phyloP scores from a whole-genome alignment of 164 flowering plant species.

The Chimonanthus praecox region DNA sequence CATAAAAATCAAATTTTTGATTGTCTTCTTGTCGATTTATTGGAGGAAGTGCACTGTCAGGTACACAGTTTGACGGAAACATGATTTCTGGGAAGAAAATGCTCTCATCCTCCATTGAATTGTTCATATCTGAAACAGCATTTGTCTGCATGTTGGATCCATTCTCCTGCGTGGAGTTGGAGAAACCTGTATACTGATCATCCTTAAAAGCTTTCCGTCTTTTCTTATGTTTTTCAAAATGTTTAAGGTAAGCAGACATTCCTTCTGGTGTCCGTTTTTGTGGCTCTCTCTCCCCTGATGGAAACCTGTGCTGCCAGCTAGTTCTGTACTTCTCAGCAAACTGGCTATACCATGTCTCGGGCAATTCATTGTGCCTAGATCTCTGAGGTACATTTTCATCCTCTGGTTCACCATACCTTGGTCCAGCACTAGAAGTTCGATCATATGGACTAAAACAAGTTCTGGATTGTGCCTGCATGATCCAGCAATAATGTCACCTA shows the following conservation, averaged over 20 bases:
- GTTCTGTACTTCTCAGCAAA: conserved; percentile 61
- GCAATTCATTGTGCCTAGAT: conserved; percentile 52
- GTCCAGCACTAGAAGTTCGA: conserved; percentile 27
- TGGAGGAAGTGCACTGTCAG: conserved; percentile 67
- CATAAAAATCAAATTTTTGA: conserved; percentile 52
- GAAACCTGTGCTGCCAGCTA: conserved; percentile 43
- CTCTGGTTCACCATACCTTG: conserved; percentile 53
- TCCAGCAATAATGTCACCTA: conserved; percentile 7
- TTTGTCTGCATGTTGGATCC: conserved; percentile 32
- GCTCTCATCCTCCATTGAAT: conserved; percentile 41
- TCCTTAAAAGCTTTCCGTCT: conserved; percentile 52
- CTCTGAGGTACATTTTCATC: conserved; percentile 34
- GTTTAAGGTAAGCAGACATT: conserved; percentile 65
- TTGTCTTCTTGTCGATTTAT: conserved; percentile 26
- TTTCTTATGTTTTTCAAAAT: conserved; percentile 66
- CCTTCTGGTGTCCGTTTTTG: conserved; percentile 74
- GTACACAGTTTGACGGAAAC: conserved; percentile 77
- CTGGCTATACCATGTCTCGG: conserved; percentile 84
- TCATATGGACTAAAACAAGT: conserved; percentile 16
- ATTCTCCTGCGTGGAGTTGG: conserved; percentile 33
- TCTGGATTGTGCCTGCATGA: conserved; percentile 46
- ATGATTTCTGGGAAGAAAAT: conserved; percentile 73
- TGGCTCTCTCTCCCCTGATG: conserved; percentile 45
- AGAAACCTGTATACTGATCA: conserved; percentile 36
- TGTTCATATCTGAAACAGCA: conserved; percentile 33